Base-by-base conservation (phyloP, 2,329 filamentous ascomycete species). In the Beauveria sp. region DNA sequence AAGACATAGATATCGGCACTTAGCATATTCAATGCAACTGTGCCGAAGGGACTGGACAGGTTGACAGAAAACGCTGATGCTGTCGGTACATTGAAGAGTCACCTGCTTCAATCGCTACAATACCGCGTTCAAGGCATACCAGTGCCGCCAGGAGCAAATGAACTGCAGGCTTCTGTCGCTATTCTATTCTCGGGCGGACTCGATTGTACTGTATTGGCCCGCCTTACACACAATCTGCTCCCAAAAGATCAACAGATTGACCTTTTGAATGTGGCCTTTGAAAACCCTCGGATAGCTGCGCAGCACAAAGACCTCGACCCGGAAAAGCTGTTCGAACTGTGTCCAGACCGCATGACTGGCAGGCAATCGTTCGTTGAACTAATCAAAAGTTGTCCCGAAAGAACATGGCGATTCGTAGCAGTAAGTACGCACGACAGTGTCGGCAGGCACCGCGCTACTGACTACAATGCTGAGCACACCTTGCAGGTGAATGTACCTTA, bases 221-320 rank as follows among this genome's bases (percentile, higher is more conserved):
- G 92, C 48, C 75, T 97, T 26, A 80, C 84, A 12, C 90, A 96
- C 70, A 88, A 96, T 14, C 74, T 96, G 2, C 71, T 97, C 2
- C 89, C 90, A 0, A 16, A 70, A 0, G 74, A 80, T 4, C 87
- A 96, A 68, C 77, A 82, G 1, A 86, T 99, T 63, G 94, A 97
- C 70, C 79, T 99, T 9, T 81, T 99, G 64, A 99, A 99, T 66
- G 93, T 99, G 51, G 94, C 93, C 0, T 99, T 99, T 69, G 91
- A 99, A 72, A 99, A 99, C 66, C 93, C 92, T 0, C 83, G 90
- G 37, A 84, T 87, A 65, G 86, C 81, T 62, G 85, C 80, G 3
- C 79, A 84, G 48, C 74, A 83, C 14, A 77, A 77, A 22, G 63
- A 62, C 7, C 61, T 67, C 3, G 68, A 70, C 0, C 62, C 69